Evolutionary conservation across 352 stramenopile genomes (phyloP), one percentile per base, ranked within the genome.

Genomic region (Halophytophthora polymorphica): DNA sequence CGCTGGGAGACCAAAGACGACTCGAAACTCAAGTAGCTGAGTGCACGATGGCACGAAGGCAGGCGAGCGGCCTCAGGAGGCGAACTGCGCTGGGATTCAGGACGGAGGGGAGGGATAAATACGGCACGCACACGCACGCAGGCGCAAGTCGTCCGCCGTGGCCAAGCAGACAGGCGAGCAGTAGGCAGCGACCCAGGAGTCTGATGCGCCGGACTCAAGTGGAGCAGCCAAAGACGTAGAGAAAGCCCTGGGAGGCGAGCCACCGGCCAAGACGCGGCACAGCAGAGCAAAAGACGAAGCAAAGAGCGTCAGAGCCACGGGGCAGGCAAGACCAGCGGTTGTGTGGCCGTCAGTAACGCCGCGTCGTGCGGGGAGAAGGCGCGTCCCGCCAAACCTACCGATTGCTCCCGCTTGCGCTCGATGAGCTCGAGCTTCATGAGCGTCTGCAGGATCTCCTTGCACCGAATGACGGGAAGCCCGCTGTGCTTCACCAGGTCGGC

Each of bases 401-500:
- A 68, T 57, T 83, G 74, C 52, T 94, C 81, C 40, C 83, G 77
- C 34, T 80, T 83, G 47, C 83, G 80, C 45, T 78, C 65, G 47
- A 94, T 77, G 33, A 91, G 71, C 17, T 88, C 73, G 53, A 94
- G 69, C 58, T 90, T 92, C 69, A 88, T 92, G 36, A 94, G 76
- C 41, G 83, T 92, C 66, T 94, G 81, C 25, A 94, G 54, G 44
- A 92, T 92, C 52, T 94, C 83, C 56, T 94, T 94, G 71, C 79
- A 90, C 31, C 83, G 79, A 65, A 94, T 92, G 31, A 92, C 83
- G 2, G 77, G 66, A 36, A 94, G 45, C 0, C 73, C 71, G 31
- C 77, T 92, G 60, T 91, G 77, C 46, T 88, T 88, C 50, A 92
- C 83, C 7, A 94, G 56, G 41, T 94, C 83, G 8, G 81, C 74